phyloP scores from a whole-genome alignment of 1,284 basidiomycete genomes.

The Melampsora larici-populina region DNA sequence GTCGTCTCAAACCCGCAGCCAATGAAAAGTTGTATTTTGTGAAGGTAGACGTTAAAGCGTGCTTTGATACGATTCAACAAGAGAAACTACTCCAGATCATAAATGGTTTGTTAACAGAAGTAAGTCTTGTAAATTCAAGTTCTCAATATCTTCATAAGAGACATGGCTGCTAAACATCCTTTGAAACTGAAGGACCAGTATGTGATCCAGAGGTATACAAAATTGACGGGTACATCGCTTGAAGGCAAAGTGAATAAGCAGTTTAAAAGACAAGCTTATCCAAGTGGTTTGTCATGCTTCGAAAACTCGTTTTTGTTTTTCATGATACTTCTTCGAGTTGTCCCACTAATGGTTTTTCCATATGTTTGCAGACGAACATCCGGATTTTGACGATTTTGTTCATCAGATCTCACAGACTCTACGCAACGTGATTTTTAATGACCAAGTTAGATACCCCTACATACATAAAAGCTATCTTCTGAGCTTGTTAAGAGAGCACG shows the following conservation, averaged over 20 bases:
- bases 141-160: background rate
- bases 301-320: background rate
- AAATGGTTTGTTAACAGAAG: constrained; percentile 68
- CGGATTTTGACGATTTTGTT: constrained; percentile 69
- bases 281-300: constrained; percentile 60
- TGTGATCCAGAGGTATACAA: constrained; percentile 65
- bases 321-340: constrained; percentile 12
- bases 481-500: constrained; percentile 76
- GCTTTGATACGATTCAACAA: constrained; percentile 96
- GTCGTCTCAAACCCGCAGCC: constrained; percentile 43
- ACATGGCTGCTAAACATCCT: background rate
- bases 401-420: constrained; percentile 64
- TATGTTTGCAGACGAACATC: constrained; percentile 62
- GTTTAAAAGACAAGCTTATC: constrained; percentile 64
- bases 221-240: constrained; percentile 57
- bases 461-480: constrained; percentile 64
- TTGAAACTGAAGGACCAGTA: constrained; percentile 49
- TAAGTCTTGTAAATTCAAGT: constrained; percentile 51
- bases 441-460: constrained; percentile 68
- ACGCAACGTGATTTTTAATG: constrained; percentile 76
- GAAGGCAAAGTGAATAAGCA: constrained; percentile 61
- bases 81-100: constrained; percentile 76
- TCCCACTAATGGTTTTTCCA: background rate
- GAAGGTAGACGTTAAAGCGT: constrained; percentile 90
- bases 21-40: constrained; percentile 88